Percentiles rank a stretch among this genome's conserved stretches.
These are phyloP conservation scores for Ascochyta lentis DNA, from an alignment of 2,329 filamentous ascomycete genomes.

Conservation along the genomic window DNA sequence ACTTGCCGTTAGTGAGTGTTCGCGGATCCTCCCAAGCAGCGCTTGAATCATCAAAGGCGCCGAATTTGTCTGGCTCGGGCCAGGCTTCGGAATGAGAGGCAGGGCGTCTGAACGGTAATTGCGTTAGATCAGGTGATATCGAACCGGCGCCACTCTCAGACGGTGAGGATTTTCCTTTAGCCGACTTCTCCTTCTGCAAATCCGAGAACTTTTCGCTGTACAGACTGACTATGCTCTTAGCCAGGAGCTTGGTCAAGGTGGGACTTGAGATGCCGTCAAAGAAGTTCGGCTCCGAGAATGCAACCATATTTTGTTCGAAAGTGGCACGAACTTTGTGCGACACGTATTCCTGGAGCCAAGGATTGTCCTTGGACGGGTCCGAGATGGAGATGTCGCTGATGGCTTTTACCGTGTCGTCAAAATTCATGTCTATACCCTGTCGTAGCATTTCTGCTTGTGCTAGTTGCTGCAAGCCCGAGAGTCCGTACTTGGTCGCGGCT, in stretches of 20 bases:
- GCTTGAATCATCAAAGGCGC: no score
- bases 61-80: no score
- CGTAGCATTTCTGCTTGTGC: constrained; percentile 4
- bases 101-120: no score
- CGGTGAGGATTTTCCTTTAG: no score
- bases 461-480: constrained; percentile 2
- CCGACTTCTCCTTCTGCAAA: background rate
- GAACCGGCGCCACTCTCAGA: no score
- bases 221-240: background rate
- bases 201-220: constrained; percentile 2
- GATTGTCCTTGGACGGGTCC: background rate
- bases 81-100: no score
- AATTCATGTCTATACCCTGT: background rate
- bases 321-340: background rate
- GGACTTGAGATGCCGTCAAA: background rate
- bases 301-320: background rate
- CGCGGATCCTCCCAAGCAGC: no score
- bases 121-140: no score
- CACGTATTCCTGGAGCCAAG: constrained; percentile 5
- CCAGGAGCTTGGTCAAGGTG: constrained; percentile 2
- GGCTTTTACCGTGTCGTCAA: background rate
- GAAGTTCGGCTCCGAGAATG: background rate
- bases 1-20: no score
- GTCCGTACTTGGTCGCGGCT: background rate
- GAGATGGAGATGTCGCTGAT: background rate